Base-by-base conservation (phyloP, 2,329 filamentous ascomycete genomes). In the Passalora sequoiae region DNA sequence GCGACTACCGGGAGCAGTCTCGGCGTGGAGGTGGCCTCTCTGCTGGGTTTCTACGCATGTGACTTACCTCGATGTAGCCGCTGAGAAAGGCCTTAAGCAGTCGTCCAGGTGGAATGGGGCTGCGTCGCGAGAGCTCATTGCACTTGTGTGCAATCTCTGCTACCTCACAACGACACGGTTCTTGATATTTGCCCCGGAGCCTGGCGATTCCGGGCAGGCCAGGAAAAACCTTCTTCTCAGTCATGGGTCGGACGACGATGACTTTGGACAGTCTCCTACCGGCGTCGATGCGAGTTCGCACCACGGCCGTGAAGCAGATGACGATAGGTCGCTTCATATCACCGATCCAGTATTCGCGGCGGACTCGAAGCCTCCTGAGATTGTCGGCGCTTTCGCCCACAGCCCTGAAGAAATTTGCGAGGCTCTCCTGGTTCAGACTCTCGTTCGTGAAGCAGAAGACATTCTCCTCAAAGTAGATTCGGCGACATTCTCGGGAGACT, bases 121-220 rank as follows among this genome's bases (percentile, higher is more conserved):
- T n/a, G n/a, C n/a, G n/a, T n/a, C n/a, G n/a, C n/a, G n/a, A n/a
- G n/a, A n/a, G n/a, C n/a, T n/a, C n/a, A n/a, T n/a, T n/a, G n/a
- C n/a, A n/a, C n/a, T n/a, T n/a, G n/a, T n/a, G n/a, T n/a, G 33
- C 33, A n/a, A 36, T 21, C 9, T 17, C 13, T 7, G 20, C 29
- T n/a, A 44, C 36, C 9, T 44, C 35, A 20, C 42, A 44, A 25
- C 42, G 42, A 21, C 42, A 44, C 9, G 42, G 42, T 22, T 44
- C 42, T 9, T 25, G 13, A 22, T 17, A 35, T 8, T n/a, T 17
- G 15, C 35, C 36, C 6, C 28, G 13, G 13, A 39, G 33, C 36
- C 40, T 44, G 28, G 28, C 15, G 27, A 16, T 24, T 22, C 28
- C 28, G 8, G 33, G 17, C 13, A 29, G 13, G 29, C 42, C 42